A percentile compares a stretch with the other conserved stretches of the same genome.
Conservation (phyloP, 306 rosid species). For the Cucurbita pepo region DNA sequence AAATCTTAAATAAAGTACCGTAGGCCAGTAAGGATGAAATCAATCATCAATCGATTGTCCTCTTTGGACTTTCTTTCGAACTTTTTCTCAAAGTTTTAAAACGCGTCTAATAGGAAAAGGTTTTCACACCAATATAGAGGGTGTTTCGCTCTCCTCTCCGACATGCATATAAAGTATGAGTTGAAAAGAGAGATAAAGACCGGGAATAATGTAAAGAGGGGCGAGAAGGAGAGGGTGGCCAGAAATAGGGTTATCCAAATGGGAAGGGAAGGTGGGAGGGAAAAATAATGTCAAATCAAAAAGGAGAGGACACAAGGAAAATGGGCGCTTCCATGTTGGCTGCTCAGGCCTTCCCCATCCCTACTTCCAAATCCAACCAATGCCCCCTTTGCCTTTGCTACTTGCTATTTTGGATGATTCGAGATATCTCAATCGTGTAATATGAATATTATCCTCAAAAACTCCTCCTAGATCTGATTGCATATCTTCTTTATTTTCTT, state of each 20-base stretch:
- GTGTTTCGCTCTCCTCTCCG: too few relatives aligned
- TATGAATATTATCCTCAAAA: not conserved
- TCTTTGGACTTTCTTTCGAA: too few relatives aligned
- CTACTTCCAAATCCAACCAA: not conserved
- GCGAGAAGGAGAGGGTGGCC: not conserved
- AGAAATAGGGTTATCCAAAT: not conserved
- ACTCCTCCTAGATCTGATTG: not conserved
- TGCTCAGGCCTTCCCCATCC: not conserved
- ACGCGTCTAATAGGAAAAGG: accelerated
- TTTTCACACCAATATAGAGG: accelerated
- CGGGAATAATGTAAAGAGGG: not conserved
- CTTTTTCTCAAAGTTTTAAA: too few relatives aligned
- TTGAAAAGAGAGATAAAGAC: not conserved
- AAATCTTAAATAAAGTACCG: too few relatives aligned
- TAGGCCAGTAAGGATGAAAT: too few relatives aligned
- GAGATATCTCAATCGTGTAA: too few relatives aligned
- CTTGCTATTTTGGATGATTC: too few relatives aligned
- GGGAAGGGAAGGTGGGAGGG: not conserved
- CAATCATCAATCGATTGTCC: too few relatives aligned
- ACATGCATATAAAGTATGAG: too few relatives aligned
- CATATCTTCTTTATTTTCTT: not conserved
- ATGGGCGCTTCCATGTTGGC: not conserved
- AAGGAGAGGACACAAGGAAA: not conserved
- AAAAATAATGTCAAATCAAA: not conserved
- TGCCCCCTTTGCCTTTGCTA: not conserved